Evolutionary conservation across 495 filamentous ascomycete genomes (phyloP), one percentile per base, ranked within the genome.

Genomic region (Chaetomium cochliodes): DNA sequence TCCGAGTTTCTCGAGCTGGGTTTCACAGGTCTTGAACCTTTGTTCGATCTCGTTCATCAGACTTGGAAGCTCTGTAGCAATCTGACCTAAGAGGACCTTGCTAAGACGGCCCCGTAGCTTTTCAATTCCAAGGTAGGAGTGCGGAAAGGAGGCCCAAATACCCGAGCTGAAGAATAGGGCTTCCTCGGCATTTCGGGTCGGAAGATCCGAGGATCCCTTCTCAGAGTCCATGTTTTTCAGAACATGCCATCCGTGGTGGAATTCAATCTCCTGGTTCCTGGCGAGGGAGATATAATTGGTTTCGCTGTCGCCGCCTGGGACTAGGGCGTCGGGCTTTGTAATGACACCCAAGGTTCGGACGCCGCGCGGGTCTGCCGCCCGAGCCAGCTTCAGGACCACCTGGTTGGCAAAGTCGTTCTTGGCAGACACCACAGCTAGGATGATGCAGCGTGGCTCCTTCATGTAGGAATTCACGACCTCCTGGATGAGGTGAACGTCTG

Each of bases 291-390:
- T 60, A 65, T 81, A 91, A 7, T 69, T 68, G 0, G 60, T 63
- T 61, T 91, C 83, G 16, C 72, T 81, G 5, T 70, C 72, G 11
- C 82, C 84, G 1, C 81, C 80, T 0, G 73, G 55, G n/a, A 66
- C 59, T 0, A 90, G 73, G 11, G 33, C 76, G 75, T 96, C 92
- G 13, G 92, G 90, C 78, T 96, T 96, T 57, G 90, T 94, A 72
- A 96, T 82, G 64, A 96, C 88, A 70, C 92, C 92, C 54, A 96
- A 84, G 8, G 91, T 94, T 51, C 92, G 84, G 67, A 85, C 81
- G 39, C 91, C 90, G 62, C 87, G 82, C 3, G 84, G 84, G 71
- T 96, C 92, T 13, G 90, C 86, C 67, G 88, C 84, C 47, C 90
- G 83, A 3, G 90, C 89, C 65, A 90, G 77, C 77, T 92, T 88